Conservation (phyloP, 2,329 filamentous ascomycete genomes). For the Thielaviopsis musarum region DNA sequence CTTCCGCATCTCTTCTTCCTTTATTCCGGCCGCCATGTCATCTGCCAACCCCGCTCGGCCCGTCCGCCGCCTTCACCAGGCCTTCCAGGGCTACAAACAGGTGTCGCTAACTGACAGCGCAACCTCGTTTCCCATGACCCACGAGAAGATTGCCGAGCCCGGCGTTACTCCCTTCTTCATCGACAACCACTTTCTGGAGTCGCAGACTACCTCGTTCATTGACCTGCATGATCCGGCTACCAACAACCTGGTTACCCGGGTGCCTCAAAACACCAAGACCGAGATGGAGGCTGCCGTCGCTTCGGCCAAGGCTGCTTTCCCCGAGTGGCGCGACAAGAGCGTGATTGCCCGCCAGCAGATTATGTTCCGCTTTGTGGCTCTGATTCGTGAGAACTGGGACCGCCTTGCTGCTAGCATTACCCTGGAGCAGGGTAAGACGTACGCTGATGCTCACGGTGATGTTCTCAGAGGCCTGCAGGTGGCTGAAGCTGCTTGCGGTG, state of each 20-base stretch:
- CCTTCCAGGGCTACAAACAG: constrained; percentile 7
- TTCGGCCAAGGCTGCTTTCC: constrained; percentile 60
- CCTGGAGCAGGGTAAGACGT: constrained; percentile 77
- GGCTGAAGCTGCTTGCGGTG: constrained; percentile 65
- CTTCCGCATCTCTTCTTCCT: neutral
- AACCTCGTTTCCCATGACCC: constrained; percentile 49
- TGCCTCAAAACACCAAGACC: constrained; percentile 63
- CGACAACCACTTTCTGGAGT: constrained; percentile 61
- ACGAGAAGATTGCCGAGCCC: constrained; percentile 52
- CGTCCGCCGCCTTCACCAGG: constrained; percentile 35
- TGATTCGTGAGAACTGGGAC: constrained; percentile 77
- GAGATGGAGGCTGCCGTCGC: constrained; percentile 62
- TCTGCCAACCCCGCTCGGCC: constrained; percentile 24
- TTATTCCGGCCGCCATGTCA: constrained; percentile 9
- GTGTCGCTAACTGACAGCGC: constrained; percentile 36
- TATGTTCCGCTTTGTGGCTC: constrained; percentile 70
- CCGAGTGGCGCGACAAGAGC: constrained; percentile 54
- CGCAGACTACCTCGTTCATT: constrained; percentile 54
- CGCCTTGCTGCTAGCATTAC: constrained; percentile 71
- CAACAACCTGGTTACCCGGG: constrained; percentile 69
- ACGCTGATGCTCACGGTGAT: constrained; percentile 67
- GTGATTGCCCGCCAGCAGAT: constrained; percentile 63
- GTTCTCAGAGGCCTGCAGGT: constrained; percentile 71
- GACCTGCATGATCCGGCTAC: constrained; percentile 70
- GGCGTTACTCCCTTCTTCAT: constrained; percentile 66